Evolutionary conservation across 2,329 filamentous ascomycete species (phyloP), one percentile per base, ranked within the genome.

Genomic region (Arthrocladium fulminans): DNA sequence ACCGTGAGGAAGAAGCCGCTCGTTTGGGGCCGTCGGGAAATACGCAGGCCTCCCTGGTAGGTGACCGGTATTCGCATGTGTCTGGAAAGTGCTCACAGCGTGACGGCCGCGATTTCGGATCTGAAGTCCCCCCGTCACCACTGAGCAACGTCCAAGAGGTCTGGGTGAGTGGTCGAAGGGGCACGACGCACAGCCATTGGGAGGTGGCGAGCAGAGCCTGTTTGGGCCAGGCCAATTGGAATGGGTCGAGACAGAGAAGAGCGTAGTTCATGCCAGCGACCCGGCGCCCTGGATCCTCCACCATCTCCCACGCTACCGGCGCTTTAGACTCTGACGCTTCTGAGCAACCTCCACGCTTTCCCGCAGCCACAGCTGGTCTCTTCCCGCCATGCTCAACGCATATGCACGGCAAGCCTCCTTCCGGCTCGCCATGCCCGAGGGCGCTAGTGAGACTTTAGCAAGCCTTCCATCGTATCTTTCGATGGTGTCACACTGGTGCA

Each of bases 381-480:
- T 29, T 42, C 15, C 47, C 44, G 34, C 39, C 48, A 43, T 51
- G 45, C 30, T 34, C 41, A 13, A 45, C 34, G 7, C 47, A 17
- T n/a, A 38, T 25, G 50, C 45, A 41, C 47, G 45, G 47, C 49
- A 25, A 35, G 48, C 40, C 42, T 40, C 42, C 51, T 52, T 50
- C 51, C 54, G 47, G 45, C 39, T 51, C 50, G 54, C 54, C 53
- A 54, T 50, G 49, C 47, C 44, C 42, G 50, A 45, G 27, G 15
- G 19, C 37, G 25, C 46, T 50, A 45, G 32, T 15, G 32, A 35
- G 27, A 7, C n/a, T 13, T 13, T 13, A 41, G 47, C 49, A 52
- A 47, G 48, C 45, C 44, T 43, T 15, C 38, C 27, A 47, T 49
- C 52, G 51, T 23, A 37, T 29, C 20, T 32, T 39, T 6, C 41